Base-by-base conservation (phyloP, 1,284 basidiomycete genomes). In the Exsudoporus floridanus region DNA sequence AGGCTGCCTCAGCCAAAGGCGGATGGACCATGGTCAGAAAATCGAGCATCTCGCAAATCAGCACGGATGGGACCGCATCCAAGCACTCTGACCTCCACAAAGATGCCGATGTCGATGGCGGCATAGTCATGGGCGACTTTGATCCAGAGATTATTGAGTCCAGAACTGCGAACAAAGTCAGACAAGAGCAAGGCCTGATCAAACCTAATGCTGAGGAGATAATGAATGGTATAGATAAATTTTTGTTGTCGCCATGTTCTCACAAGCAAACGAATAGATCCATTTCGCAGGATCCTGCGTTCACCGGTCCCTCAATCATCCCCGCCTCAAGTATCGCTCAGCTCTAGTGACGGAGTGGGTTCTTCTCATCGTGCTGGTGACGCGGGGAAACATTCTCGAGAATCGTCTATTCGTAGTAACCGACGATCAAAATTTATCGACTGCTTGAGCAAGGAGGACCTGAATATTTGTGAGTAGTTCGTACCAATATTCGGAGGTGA, bases 1-100 rank as follows among this genome's bases (percentile, higher is more conserved):
- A 71, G 60, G 47, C 65, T 63, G 36, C 70, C 70, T 50, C 66
- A 67, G 48, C 73, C 73, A 51, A 83, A 78, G 73, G 80, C 18
- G 86, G 84, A 30, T 90, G 86, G 90, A 90, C 86, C 23, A 84
- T 89, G 64, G 84, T 90, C 56, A 79, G 80, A 61, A 68, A 54
- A 68, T 63, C 60, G 33, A 62, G 58, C 56, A 52, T 50, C 48
- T 65, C 62, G 28, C 67, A 60, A 42, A 64, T 55, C 25, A 63
- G 55, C 34, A 53, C 55, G 28, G 67, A 64, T 23, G 69, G 64
- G 19, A 66, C 71, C 19, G 67, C 70, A 39, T 64, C 66, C 40
- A 71, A 63, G 37, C 70, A 67, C 38, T 65, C 67, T 30, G 77
- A 75, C 48, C 60, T 60, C 46, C 63, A 70, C 47, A 70, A 62